Evolutionary conservation across 2,329 filamentous ascomycete species (phyloP).

Genomic region (Ophiosphaerella narmari): DNA sequence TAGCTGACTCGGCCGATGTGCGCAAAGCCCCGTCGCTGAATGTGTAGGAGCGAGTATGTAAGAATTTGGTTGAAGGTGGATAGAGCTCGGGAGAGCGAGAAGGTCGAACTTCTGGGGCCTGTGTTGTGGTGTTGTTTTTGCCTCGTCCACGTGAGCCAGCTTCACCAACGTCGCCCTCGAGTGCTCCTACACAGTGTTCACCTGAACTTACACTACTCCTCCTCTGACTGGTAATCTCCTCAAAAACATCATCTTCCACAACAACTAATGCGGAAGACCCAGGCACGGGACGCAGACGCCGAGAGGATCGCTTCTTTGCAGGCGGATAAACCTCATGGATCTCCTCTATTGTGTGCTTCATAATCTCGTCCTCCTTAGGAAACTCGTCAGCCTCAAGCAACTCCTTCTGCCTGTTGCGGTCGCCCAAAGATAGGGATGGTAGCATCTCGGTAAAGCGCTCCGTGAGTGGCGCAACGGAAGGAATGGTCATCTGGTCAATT

Average conservation of each 20-base stretch:
- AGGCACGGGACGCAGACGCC: constrained; percentile 39
- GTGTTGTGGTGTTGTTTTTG: constrained; percentile 10
- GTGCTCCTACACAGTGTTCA: constrained; percentile 9
- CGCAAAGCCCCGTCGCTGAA: constrained; percentile 20
- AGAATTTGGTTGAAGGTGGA: constrained; percentile 24
- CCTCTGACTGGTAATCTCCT: constrained; percentile 35
- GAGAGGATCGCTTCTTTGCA: constrained; percentile 40
- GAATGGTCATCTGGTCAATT: constrained; percentile 52
- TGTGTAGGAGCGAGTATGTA: constrained; percentile 31
- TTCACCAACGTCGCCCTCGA: constrained; percentile 11
- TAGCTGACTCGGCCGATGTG: constrained; percentile 22
- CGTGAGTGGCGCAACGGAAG: constrained; percentile 52
- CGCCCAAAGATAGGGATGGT: constrained; percentile 46
- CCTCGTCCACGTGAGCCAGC: constrained; percentile 13
- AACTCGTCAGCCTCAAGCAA: constrained; percentile 42
- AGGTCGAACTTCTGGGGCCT: constrained; percentile 16
- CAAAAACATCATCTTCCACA: constrained; percentile 40
- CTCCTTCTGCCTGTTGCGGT: constrained; percentile 43
- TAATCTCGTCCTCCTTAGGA: constrained; percentile 42
- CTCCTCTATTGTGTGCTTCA: constrained; percentile 42
- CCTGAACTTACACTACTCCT: constrained; percentile 7
- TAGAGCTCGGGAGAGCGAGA: constrained; percentile 30
- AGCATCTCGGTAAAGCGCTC: constrained; percentile 53
- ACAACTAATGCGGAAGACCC: constrained; percentile 39
- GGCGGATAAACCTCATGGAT: constrained; percentile 35